A percentile compares a stretch with the other conserved stretches of the same genome.
phyloP scores from a whole-genome alignment of 1,139 yeast genomes.

The Yamadazyma pseudoaaseri region DNA sequence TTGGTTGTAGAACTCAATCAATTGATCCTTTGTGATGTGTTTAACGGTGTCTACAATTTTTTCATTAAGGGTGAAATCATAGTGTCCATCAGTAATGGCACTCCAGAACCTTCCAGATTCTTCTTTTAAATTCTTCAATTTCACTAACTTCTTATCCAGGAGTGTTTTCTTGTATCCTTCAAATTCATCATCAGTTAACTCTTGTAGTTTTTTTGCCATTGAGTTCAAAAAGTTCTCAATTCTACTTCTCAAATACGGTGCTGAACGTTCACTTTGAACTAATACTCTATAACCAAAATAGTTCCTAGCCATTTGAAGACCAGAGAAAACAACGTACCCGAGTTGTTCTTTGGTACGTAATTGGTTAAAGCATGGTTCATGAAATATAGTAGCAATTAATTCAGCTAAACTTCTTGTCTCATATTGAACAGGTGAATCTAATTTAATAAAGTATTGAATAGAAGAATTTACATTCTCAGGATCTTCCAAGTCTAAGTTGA shows the following conservation, averaged over 20 bases:
- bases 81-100: slow-evolving; percentile 70
- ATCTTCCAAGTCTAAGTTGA: slow-evolving; percentile 57
- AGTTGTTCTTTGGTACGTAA: slow-evolving; percentile 89
- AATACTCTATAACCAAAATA: slow-evolving; percentile 76
- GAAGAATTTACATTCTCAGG: slow-evolving; percentile 78
- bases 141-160: slow-evolving; percentile 62
- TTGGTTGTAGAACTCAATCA: slow-evolving; percentile 52
- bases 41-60: slow-evolving; percentile 58
- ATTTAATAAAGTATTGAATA: slow-evolving; percentile 73
- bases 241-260: slow-evolving; percentile 73
- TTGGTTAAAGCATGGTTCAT: slow-evolving; percentile 87
- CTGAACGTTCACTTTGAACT: slow-evolving; percentile 80
- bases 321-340: slow-evolving; percentile 83
- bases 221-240: slow-evolving; percentile 61
- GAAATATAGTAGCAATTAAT: slow-evolving; percentile 66
- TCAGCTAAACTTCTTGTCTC: slow-evolving; percentile 51
- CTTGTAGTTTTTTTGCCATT: slow-evolving; percentile 31
- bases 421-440: slow-evolving; percentile 47
- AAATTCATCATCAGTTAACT: slow-evolving; percentile 61
- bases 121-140: slow-evolving; percentile 73
- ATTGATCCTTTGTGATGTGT: slow-evolving; percentile 53
- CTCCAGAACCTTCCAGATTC: slow-evolving; percentile 69
- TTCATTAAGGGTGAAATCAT: slow-evolving; percentile 63
- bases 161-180: slow-evolving; percentile 68
- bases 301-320: slow-evolving; percentile 66